Evolutionary conservation across 257 asterid species (phyloP).

Genomic region (Gardenia jasminoides): DNA sequence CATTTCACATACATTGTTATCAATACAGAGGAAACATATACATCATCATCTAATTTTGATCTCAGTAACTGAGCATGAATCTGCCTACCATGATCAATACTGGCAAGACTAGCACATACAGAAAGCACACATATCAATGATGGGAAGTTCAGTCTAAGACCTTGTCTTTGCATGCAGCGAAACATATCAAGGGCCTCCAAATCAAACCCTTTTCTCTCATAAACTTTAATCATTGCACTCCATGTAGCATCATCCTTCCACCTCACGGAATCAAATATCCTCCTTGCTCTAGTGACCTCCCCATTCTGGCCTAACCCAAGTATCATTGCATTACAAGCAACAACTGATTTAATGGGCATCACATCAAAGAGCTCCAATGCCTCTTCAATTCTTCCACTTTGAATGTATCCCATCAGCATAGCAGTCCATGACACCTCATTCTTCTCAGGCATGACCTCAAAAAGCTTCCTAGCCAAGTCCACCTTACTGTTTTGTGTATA

Average conservation of each 20-base stretch:
- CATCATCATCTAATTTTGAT: constrained; percentile 40
- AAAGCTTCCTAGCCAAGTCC: constrained; percentile 67
- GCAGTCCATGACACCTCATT: constrained; percentile 84
- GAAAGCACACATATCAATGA: constrained; percentile 60
- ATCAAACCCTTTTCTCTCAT: constrained; percentile 60
- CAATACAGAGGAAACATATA: constrained; percentile 50
- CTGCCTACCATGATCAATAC: constrained; percentile 63
- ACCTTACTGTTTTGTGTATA: constrained; percentile 62
- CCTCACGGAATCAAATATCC: constrained; percentile 52
- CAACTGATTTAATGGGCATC: constrained; percentile 51
- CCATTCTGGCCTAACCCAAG: constrained; percentile 52
- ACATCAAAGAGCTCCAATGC: constrained; percentile 57
- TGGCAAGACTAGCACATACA: constrained; percentile 68
- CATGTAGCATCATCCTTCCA: constrained; percentile 65
- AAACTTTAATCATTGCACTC: constrained; percentile 68
- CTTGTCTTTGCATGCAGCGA: constrained; percentile 52
- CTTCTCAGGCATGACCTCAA: constrained; percentile 81
- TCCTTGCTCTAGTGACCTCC: constrained; percentile 47
- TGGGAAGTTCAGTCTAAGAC: constrained; percentile 53
- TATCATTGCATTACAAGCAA: constrained; percentile 65
- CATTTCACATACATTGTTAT: constrained; percentile 80
- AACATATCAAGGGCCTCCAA: constrained; percentile 55
- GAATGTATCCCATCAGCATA: constrained; percentile 60
- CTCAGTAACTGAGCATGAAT: constrained; percentile 54
- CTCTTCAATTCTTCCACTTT: constrained; percentile 55